phyloP scores from a whole-genome alignment of 2,329 filamentous ascomycete species.

The Colletotrichum tanaceti region DNA sequence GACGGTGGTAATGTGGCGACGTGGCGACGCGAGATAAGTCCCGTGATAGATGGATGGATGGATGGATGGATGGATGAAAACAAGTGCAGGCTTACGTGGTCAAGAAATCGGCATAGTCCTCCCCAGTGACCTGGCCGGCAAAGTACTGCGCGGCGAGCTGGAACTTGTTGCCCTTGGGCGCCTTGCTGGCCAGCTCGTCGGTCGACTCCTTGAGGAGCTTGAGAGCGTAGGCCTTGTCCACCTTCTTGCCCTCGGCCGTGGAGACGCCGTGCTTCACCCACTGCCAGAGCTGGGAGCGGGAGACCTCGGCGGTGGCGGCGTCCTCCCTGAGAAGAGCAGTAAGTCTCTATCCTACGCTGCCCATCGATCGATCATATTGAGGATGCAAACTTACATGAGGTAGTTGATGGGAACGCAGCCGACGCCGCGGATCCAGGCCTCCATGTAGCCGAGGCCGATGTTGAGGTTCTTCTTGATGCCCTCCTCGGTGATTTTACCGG shows the following conservation, averaged over 20 bases:
- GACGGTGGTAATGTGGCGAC: not conserved
- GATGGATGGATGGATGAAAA: not conserved
- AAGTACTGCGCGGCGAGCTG: constrained; percentile 93
- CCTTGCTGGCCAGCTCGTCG: constrained; percentile 78
- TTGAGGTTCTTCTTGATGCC: constrained; percentile 98
- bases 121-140: constrained; percentile 89
- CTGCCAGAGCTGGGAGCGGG: constrained; percentile 94
- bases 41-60: too few species aligned
- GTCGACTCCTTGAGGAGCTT: constrained; percentile 88
- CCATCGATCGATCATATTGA: constrained; percentile 10
- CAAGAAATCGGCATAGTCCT: constrained; percentile 97
- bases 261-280: constrained; percentile 82
- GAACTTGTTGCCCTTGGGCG: constrained; percentile 90
- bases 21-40: not conserved
- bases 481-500: constrained; percentile 89
- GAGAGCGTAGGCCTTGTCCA: constrained; percentile 92
- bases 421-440: constrained; percentile 94
- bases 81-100: constrained; percentile 70
- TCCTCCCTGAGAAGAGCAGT: constrained; percentile 72
- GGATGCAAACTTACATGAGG: constrained; percentile 73
- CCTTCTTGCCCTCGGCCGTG: constrained; percentile 88
- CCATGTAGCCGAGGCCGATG: constrained; percentile 98
- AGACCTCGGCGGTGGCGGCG: constrained; percentile 95
- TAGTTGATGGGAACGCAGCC: constrained; percentile 98
- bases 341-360: constrained; percentile 34